These are phyloP conservation scores for Coemansia nantahalensis DNA, from an alignment of 192 early-diverging fungal species.

Conservation along the genomic window DNA sequence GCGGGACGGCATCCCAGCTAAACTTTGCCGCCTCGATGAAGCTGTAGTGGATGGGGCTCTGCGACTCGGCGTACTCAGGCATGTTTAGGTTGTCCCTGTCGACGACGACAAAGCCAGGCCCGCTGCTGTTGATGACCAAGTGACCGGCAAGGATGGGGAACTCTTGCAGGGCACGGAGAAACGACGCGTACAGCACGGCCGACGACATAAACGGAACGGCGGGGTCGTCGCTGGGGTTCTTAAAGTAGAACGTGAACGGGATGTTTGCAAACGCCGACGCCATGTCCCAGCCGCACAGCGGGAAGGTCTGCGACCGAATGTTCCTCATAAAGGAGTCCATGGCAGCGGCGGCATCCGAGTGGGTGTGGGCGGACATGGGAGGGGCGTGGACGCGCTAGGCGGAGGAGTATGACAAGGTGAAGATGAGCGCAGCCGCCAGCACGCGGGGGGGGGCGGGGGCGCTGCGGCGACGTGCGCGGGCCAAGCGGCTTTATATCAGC, in stretches of 20 bases:
- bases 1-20: conserved; percentile 29
- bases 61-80: conserved; percentile 46
- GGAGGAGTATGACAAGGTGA: too few species aligned
- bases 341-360: too few species aligned
- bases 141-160: conserved; percentile 38
- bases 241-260: conserved; percentile 35
- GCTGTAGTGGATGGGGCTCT: conserved; percentile 13
- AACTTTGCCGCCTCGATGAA: conserved; percentile 14
- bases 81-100: conserved; percentile 38
- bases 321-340: conserved; percentile 15
- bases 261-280: conserved; percentile 38
- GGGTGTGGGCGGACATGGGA: too few species aligned
- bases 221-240: not conserved
- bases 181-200: conserved; percentile 13
- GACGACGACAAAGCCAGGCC: conserved; percentile 21
- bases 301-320: conserved; percentile 19
- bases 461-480: too few species aligned
- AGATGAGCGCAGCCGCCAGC: too few species aligned
- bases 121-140: conserved; percentile 5
- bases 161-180: conserved; percentile 29
- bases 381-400: too few species aligned
- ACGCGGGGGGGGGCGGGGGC: too few species aligned
- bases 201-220: conserved; percentile 31
- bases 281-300: conserved; percentile 33
- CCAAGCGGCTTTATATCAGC: too few species aligned